A percentile compares a stretch with the other conserved stretches of the same genome.
Evolutionary conservation across 2,329 filamentous ascomycete genomes (phyloP).

Genomic region (Colletotrichum abscissum): DNA sequence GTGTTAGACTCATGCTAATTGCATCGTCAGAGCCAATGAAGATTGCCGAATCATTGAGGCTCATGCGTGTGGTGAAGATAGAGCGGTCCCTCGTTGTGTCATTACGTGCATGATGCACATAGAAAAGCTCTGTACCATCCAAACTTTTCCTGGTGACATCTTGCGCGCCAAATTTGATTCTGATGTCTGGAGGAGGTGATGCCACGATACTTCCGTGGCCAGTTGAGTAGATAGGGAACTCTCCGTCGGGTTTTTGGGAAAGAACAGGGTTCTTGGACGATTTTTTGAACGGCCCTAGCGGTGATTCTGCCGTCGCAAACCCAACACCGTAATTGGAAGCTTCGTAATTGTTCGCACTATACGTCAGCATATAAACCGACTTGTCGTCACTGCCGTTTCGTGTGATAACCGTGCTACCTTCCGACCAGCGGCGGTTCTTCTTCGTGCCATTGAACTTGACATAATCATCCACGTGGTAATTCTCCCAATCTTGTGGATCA

Average conservation of each 20-base stretch:
- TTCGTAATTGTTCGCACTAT: slow-evolving; percentile 49
- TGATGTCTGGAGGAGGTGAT: slow-evolving; percentile 40
- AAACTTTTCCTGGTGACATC: slow-evolving; percentile 46
- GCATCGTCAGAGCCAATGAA: slow-evolving; percentile 43
- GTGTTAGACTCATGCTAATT: slow-evolving; percentile 44
- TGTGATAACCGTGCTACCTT: slow-evolving; percentile 47
- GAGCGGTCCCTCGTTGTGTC: slow-evolving; percentile 41
- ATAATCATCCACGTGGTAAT: slow-evolving; percentile 49
- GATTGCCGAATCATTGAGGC: slow-evolving; percentile 38
- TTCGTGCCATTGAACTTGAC: slow-evolving; percentile 45
- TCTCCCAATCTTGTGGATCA: slow-evolving; percentile 49
- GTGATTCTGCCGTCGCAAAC: slow-evolving; percentile 46
- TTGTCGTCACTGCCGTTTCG: slow-evolving; percentile 39
- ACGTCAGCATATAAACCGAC: slow-evolving; percentile 45
- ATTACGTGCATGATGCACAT: slow-evolving; percentile 48
- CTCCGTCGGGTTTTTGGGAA: slow-evolving; percentile 42
- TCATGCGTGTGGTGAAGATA: slow-evolving; percentile 48
- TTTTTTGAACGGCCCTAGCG: slow-evolving; percentile 47
- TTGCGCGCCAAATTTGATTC: slow-evolving; percentile 41
- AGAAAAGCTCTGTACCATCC: slow-evolving; percentile 46
- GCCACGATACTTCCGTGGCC: slow-evolving; percentile 49
- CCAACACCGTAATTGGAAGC: slow-evolving; percentile 51
- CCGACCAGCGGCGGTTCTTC: slow-evolving; percentile 50
- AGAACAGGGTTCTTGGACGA: slow-evolving; percentile 46
- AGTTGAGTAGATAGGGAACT: slow-evolving; percentile 46